Base-by-base conservation (phyloP, 2,329 filamentous ascomycete species). In the Xylariales sp. region DNA sequence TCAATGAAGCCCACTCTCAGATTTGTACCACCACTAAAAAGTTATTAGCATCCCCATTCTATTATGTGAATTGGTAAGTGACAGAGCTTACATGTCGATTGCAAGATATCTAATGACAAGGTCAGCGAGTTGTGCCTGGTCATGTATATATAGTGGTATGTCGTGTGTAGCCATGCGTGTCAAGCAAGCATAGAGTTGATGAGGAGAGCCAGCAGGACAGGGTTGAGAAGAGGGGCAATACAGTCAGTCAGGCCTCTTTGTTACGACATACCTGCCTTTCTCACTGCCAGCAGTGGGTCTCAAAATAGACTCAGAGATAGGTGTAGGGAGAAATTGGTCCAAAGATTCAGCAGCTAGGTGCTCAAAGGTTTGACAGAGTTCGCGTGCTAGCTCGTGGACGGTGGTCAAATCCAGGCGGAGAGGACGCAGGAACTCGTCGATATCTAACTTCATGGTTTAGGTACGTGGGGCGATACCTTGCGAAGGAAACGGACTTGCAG, bases 1-100 rank as follows among this genome's bases (percentile, higher is more conserved):
- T 85, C 78, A 40, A 86, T 70, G 49, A 86, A 84, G 21, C 78
- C 82, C 20, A 83, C 82, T 55, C 82, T 70, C 31, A 86, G 65
- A 51, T 86, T 86, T 6, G 81, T 82, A 6, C 82, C 82, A 46
- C 82, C 82, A 48, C 80, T 81, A 53, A 51, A 49, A 31, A 52
- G 8, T 10, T 42, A 10, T 43, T 27, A 39, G 48, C 36, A 12
- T 8, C 11, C n/a, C 8, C 14, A 27, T 25, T 15, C 4, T n/a
- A 18, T 12, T 16, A 6, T 42, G 20, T 31, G 19, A 35, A 36
- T 12, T 10, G 22, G 25, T 15, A 10, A 15, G 47, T 42, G 18
- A 5, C 24, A 20, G 35, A 50, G 52, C 74, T 72, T 63, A 84
- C 82, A 80, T 82, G 63, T 80, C 83, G 62, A 81, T 82, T 44